Evolutionary conservation across 2,329 filamentous ascomycete species (phyloP).

Genomic region (Trichoderma simmonsii): DNA sequence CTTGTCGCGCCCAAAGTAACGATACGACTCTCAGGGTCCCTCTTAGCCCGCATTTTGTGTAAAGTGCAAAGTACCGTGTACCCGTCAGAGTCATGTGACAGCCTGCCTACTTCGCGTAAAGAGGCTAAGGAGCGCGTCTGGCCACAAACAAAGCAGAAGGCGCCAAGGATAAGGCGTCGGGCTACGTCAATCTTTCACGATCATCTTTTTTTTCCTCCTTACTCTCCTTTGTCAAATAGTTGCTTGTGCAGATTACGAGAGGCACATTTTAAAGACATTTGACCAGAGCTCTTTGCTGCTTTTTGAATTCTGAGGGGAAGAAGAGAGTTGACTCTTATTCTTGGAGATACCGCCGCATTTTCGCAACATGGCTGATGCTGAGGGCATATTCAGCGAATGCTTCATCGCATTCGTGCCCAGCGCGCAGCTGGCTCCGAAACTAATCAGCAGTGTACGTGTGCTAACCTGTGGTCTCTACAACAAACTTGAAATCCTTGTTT

Average conservation of each 20-base stretch:
- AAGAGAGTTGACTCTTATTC: background rate
- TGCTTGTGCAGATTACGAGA: background rate
- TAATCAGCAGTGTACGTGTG: constrained; percentile 39
- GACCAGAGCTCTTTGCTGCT: background rate
- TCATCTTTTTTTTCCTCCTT: background rate
- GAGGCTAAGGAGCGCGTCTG: constrained; percentile 18
- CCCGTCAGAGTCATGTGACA: constrained; percentile 31
- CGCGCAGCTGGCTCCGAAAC: constrained; percentile 37
- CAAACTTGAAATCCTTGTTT: background rate
- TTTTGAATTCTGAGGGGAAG: background rate
- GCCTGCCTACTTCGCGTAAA: constrained; percentile 38
- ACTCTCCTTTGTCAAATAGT: background rate
- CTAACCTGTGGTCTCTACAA: background rate
- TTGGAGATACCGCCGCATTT: background rate
- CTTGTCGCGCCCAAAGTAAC: background rate
- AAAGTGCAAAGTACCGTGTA: background rate
- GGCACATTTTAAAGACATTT: background rate
- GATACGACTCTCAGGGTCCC: background rate
- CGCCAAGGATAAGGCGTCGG: background rate
- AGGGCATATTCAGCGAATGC: constrained; percentile 42
- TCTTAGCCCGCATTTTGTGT: background rate
- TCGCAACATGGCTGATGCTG: constrained; percentile 30
- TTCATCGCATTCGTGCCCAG: constrained; percentile 46
- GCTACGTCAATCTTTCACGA: constrained; percentile 9
- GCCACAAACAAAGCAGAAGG: constrained; percentile 13